Base-by-base conservation (phyloP, 768 basidiomycete species). In the Termitomyces sp. region DNA sequence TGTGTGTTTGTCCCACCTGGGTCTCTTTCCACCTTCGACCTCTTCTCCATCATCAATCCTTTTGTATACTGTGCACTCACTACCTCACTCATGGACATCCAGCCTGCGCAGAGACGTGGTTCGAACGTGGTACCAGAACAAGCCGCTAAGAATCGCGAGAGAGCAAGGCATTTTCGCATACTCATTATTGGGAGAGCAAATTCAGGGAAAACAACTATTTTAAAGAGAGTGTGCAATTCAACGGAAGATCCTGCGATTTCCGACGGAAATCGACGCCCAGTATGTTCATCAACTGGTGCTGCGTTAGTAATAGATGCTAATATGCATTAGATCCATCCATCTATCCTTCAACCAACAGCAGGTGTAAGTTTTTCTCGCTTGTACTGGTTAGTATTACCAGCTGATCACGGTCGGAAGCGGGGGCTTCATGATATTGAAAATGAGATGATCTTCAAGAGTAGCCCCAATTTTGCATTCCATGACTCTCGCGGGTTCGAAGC, bases 171-270 rank as follows among this genome's bases (percentile, higher is more conserved):
- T 41, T 75, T 76, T 44, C 68, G 75, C 3, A 66, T 75, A 28
- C 70, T 76, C 45, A 60, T 74, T 15, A 71, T 76, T n/a, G 75
- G 75, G 4, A 65, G 69, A 50, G 69, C 71, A 2, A 74, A 74
- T 50, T 66, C 72, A 1, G 74, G 74, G 0, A 76, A 76, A 57
- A 76, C 73, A 0, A 76, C 75, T 0, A 61, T 76, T 21, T 62
- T 74, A 17, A 65, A 73, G 59, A 67, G 65, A 46, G 65, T 77
- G 8, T 74, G 73, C 59, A 65, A 69, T 51, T 66, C 70, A 6
- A 65, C 56, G 1, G 69, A 73, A 9, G 63, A 68, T 3, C 71
- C 72, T 0, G 62, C 53, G 11, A 65, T 74, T 38, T 61, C 58
- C n/a, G 59, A 65, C 58, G 19, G 51, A 0, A 65, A 11, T 0